Evolutionary conservation across 2,329 filamentous ascomycete genomes (phyloP), one percentile per base, ranked within the genome.

Genomic region (Fusarium begoniae): DNA sequence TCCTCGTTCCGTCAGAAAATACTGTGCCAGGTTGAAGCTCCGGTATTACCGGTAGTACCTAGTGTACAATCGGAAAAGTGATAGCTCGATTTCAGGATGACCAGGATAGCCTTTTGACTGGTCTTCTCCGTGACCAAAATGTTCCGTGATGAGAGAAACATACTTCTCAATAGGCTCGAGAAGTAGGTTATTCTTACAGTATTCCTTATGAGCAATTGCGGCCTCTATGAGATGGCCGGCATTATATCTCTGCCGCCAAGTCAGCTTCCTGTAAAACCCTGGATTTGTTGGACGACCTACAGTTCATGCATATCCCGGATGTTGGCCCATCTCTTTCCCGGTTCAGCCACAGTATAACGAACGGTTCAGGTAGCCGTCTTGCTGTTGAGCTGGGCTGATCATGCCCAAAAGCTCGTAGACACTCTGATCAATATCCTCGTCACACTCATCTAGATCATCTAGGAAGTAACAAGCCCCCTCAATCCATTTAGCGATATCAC

Each of bases 171-270:
- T 72, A 28, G 66, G 58, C 24, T 48, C 50, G 69, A 91, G 79
- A 7, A 92, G 79, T 4, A 84, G 75, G 56, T 86, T 81, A 68
- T 89, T 89, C 37, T 84, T 81, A 75, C 87, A 90, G 47, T 86
- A 82, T 6, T 85, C 80, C n/a, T 84, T 79, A 67, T 91, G 89
- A 0, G 89, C 88, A 8, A 91, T 79, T 5, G 89, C 89, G 2
- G 86, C 89, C 79, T 91, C 90, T 54, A 91, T 90, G 17, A 92
- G 80, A 78, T 92, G 90, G 1, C 90, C 89, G 15, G 86, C 86
- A 70, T 90, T 90, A 76, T 90, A 90, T 67, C 87, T 74, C 30
- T 11, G 13, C 18, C 28, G 26, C 17, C 20, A n/a, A 26, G 38
- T 54, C 9, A 68, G 44, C 22, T 45, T 26, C 22, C 28, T 22